Base-by-base conservation (phyloP, 768 basidiomycete species). In the Gelatoporia subvermispora region DNA sequence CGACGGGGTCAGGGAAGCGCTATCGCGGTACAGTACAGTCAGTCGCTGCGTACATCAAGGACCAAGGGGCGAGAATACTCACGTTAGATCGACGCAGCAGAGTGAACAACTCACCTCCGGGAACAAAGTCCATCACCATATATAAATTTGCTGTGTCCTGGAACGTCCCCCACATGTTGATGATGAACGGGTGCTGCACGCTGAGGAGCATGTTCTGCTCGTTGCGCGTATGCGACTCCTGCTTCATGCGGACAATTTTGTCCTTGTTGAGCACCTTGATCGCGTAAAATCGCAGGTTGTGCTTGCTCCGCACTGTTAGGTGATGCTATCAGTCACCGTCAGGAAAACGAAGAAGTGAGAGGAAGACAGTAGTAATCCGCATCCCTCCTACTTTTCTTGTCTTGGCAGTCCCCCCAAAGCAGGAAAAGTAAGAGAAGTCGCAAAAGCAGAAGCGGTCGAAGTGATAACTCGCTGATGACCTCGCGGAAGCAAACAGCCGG, bases 51-150 rank as follows among this genome's bases (percentile, higher is more conserved):
- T 38, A 16, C 16, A 8, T 42, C 41, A n/a, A n/a, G n/a, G n/a
- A n/a, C n/a, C 22, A 5, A 18, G 15, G 18, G 13, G 18, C 4
- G 20, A 31, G 11, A 23, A 43, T 11, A 72, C 82, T 56, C 38
- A 93, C 92, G 64, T 89, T 91, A 42, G 91, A 93, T 69, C 93
- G 78, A 55, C 94, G 79, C 52, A 97, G 68, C 46, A 97, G 81
- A 13, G 93, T 93, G 66, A 98, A 99, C 4, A 99, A 77, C 65
- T 99, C 96, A 15, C 96, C 96, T 8, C 96, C 96, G 3, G 93
- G 90, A 2, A 92, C 92, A 66, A 90, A 97, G 72, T 85, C 94
- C 82, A 98, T 89, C 47, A 98, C 87, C 91, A 99, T 95, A 73
- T 97, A 99, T 13, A 98, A 76, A 65, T 97, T 98, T 17, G 86